Conservation (phyloP, 805 yeast species). For the Sugiyamaella smithiae region DNA sequence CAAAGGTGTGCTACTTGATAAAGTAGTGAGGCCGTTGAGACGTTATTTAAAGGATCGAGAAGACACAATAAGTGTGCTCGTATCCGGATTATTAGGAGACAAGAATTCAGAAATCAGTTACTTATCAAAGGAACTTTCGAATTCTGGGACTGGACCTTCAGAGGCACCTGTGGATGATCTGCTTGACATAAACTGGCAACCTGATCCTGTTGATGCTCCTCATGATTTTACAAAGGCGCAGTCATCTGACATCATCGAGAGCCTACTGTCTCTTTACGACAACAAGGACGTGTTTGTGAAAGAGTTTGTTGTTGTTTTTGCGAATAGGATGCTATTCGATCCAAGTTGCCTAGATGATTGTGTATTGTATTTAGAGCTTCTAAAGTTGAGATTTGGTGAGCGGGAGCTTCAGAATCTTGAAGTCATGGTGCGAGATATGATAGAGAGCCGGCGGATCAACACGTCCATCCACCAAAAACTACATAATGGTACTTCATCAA, state of each 20-base stretch:
- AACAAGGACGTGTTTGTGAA: slow-evolving; percentile 61
- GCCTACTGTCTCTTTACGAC: slow-evolving; percentile 69
- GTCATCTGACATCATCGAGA: slow-evolving; percentile 61
- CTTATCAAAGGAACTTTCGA: slow-evolving; percentile 50
- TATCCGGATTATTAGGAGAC: slow-evolving; percentile 60
- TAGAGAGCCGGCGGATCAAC: slow-evolving; percentile 52
- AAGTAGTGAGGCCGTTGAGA: slow-evolving; percentile 73
- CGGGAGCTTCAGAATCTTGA: slow-evolving; percentile 66
- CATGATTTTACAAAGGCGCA: slow-evolving; percentile 70
- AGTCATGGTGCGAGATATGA: slow-evolving; percentile 78
- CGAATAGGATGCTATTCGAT: slow-evolving; percentile 50
- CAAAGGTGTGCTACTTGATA: slow-evolving; percentile 75
- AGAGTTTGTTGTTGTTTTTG: slow-evolving; percentile 61
- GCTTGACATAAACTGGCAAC: slow-evolving; percentile 62
- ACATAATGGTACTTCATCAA: slow-evolving; percentile 6
- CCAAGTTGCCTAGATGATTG: slow-evolving; percentile 32
- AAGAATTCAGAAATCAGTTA: slow-evolving; percentile 47
- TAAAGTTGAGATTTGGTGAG: slow-evolving; percentile 65
- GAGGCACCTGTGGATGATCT: slow-evolving; percentile 38
- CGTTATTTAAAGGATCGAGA: slow-evolving; percentile 65
- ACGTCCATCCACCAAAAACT: slow-evolving; percentile 33
- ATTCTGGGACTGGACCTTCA: slow-evolving; percentile 16
- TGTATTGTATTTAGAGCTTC: slow-evolving; percentile 44
- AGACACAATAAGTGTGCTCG: slow-evolving; percentile 69
- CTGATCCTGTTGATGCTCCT: slow-evolving; percentile 89